Conservation (phyloP, 768 basidiomycete species). For the Tricholomella constricta region DNA sequence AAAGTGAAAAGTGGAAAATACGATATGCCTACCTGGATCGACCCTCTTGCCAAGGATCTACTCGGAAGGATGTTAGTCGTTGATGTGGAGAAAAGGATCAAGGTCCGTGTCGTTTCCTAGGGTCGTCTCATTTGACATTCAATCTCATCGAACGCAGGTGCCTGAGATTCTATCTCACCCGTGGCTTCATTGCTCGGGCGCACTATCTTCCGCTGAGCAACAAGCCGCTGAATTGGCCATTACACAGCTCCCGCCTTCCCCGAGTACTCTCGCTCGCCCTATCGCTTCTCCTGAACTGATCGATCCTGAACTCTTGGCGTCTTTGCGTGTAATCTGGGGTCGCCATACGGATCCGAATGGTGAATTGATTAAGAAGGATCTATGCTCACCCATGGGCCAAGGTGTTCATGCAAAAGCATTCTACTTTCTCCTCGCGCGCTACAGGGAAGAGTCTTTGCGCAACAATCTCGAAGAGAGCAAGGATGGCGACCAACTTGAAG, state of each 20-base stretch:
- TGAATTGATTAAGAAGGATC: slow-evolving; percentile 59
- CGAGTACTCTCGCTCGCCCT: slow-evolving; percentile 69
- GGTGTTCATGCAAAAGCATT: slow-evolving; percentile 85
- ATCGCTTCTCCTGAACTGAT: slow-evolving; percentile 69
- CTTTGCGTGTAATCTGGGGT: slow-evolving; percentile 83
- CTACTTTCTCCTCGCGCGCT: slow-evolving; percentile 79
- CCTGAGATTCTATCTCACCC: slow-evolving; percentile 84
- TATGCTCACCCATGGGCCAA: slow-evolving; percentile 67
- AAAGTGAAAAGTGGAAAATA: slow-evolving; percentile 90
- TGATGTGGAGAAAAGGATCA: slow-evolving; percentile 77
- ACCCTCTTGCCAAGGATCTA: slow-evolving; percentile 83
- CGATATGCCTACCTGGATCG: slow-evolving; percentile 78
- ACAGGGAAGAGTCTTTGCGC: slow-evolving; percentile 58
- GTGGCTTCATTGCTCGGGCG: slow-evolving; percentile 56
- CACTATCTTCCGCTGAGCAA: slow-evolving; percentile 18
- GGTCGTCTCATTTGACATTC: background rate
- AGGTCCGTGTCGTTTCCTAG: slow-evolving; percentile 48
- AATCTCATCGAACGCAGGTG: slow-evolving; percentile 62
- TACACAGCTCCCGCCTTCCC: slow-evolving; percentile 59
- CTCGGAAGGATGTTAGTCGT: slow-evolving; percentile 87
- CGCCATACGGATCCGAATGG: slow-evolving; percentile 60
- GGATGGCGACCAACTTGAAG: slow-evolving; percentile 31
- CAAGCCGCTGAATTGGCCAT: slow-evolving; percentile 17
- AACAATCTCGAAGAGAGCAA: slow-evolving; percentile 52
- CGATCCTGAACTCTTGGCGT: slow-evolving; percentile 75